Evolutionary conservation across 345 rosid genomes (phyloP).

Genomic region (Cardamine resedifolia): DNA sequence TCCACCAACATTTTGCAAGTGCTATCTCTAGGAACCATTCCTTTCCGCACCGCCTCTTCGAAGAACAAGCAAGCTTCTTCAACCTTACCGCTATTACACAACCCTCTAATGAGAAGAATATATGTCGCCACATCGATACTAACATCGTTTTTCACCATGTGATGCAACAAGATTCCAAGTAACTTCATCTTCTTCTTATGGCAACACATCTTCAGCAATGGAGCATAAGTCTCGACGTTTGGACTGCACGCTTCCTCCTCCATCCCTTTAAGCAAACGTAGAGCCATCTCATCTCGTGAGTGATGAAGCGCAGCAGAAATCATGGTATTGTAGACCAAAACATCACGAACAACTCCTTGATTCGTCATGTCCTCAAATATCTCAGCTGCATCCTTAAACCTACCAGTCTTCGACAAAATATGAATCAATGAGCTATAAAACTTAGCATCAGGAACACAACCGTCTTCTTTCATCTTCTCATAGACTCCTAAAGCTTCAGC

Average conservation of each 20-base stretch:
- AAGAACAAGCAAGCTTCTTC: conserved; percentile 67
- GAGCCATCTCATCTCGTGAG: conserved; percentile 60
- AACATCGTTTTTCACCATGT: conserved; percentile 69
- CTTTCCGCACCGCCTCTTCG: conserved; percentile 62
- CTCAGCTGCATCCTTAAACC: conserved; percentile 65
- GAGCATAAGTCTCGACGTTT: conserved; percentile 53
- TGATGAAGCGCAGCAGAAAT: conserved; percentile 53
- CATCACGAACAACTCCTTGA: conserved; percentile 58
- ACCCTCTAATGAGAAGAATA: conserved; percentile 53
- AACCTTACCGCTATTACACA: conserved; percentile 58
- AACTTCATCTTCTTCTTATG: conserved; percentile 68
- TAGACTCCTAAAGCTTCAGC: conserved; percentile 64
- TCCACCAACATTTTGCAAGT: conserved; percentile 50
- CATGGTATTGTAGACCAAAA: conserved; percentile 59
- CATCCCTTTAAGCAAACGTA: conserved; percentile 65
- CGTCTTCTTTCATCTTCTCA: conserved; percentile 65
- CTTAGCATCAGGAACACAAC: conserved; percentile 61
- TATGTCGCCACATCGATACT: conserved; percentile 63
- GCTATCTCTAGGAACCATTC: conserved; percentile 57
- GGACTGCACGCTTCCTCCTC: conserved; percentile 63
- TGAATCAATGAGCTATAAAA: conserved; percentile 70
- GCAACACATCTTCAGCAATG: conserved; percentile 72
- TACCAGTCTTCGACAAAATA: conserved; percentile 62
- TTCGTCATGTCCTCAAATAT: conserved; percentile 72
- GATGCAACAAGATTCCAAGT: conserved; percentile 54